These are phyloP conservation scores for Pyricularia grisea DNA, from an alignment of 2,329 filamentous ascomycete genomes.

Conservation along the genomic window DNA sequence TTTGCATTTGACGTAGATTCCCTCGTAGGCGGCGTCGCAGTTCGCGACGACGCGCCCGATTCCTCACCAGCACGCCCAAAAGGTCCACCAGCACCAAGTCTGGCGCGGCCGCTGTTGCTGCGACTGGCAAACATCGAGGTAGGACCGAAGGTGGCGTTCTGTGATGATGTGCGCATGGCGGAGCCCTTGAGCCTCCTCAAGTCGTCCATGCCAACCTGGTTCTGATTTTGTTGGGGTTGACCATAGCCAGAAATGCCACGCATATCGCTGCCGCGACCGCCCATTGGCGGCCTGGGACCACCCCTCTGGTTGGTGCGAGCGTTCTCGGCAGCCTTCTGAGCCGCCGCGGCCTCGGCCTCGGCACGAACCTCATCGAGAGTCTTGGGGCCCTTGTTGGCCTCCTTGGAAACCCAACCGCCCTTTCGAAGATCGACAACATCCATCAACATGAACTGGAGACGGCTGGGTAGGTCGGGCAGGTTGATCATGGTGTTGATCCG, in stretches of 20 bases:
- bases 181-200: constrained; percentile 69
- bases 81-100: constrained; percentile 61
- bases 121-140: constrained; percentile 82
- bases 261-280: constrained; percentile 65
- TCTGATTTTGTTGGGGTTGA: constrained; percentile 73
- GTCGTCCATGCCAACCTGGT: constrained; percentile 86
- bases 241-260: constrained; percentile 69
- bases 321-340: constrained; percentile 71
- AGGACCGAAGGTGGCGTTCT: constrained; percentile 64
- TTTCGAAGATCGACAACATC: constrained; percentile 81
- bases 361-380: constrained; percentile 88
- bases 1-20: constrained; percentile 61
- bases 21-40: constrained; percentile 69
- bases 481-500: constrained; percentile 79
- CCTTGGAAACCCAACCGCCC: constrained; percentile 75
- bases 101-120: constrained; percentile 78
- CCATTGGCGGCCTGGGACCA: constrained; percentile 57
- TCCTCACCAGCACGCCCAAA: constrained; percentile 70
- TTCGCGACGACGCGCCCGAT: constrained; percentile 79
- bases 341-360: constrained; percentile 65
- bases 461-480: constrained; percentile 71
- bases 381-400: constrained; percentile 89
- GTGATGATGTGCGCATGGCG: constrained; percentile 48
- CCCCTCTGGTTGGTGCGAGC: constrained; percentile 53
- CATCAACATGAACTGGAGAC: constrained; percentile 94